Evolutionary conservation across 2,329 filamentous ascomycete genomes (phyloP).

Genomic region (Verticillium isaacii): DNA sequence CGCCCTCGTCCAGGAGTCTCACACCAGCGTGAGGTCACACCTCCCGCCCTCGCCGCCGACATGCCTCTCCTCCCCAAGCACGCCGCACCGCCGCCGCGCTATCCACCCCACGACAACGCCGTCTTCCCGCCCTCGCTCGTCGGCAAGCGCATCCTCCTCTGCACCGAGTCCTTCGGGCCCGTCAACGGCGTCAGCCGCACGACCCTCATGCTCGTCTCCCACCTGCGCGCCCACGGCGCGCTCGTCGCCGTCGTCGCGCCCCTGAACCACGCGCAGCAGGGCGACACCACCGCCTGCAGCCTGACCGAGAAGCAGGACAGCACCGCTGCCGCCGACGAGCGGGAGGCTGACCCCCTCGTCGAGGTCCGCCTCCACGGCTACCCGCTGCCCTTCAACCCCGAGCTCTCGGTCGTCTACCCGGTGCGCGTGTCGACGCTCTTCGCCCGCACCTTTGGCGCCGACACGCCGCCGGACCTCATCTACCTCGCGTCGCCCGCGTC

Average conservation of each 20-base stretch:
- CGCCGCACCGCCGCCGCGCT: slow-evolving; percentile 5
- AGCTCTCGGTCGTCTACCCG: slow-evolving; percentile 65
- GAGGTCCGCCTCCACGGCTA: slow-evolving; percentile 61
- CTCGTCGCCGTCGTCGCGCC: slow-evolving; percentile 65
- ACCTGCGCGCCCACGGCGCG: slow-evolving; percentile 58
- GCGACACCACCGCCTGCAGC: slow-evolving; percentile 26
- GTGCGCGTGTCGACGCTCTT: slow-evolving; percentile 61
- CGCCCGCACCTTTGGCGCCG: slow-evolving; percentile 49
- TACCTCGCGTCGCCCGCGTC: slow-evolving; percentile 67
- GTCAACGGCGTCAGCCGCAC: slow-evolving; percentile 71
- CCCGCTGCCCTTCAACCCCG: slow-evolving; percentile 66
- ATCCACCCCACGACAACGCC: slow-evolving; percentile 30
- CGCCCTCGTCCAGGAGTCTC: not conserved
- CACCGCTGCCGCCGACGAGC: not conserved
- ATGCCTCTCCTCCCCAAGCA: slow-evolving; percentile 4
- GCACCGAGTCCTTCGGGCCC: slow-evolving; percentile 67
- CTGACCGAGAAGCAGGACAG: slow-evolving; percentile 33
- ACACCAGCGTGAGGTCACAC: not conserved
- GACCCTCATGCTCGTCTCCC: slow-evolving; percentile 64
- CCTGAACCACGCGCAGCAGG: slow-evolving; percentile 47
- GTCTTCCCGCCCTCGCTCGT: slow-evolving; percentile 44
- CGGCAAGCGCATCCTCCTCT: slow-evolving; percentile 60
- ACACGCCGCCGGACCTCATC: slow-evolving; percentile 55
- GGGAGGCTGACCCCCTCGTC: slow-evolving; percentile 18
- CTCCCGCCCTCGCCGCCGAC: not conserved